phyloP scores from a whole-genome alignment of 352 stramenopile species.

The Globisporangium parvum region DNA sequence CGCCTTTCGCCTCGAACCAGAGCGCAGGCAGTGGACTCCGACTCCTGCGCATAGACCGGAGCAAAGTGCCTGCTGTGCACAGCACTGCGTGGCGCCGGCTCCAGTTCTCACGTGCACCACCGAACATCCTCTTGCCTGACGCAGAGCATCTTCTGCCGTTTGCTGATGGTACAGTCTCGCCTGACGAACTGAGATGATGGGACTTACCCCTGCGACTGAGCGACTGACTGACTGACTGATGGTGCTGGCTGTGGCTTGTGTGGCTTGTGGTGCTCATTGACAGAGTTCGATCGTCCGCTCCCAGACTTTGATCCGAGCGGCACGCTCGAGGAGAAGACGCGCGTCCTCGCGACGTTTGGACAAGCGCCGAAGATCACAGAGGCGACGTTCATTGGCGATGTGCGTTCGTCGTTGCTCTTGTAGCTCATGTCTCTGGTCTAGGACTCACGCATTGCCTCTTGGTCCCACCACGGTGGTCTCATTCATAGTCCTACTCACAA shows the following conservation, averaged over 20 bases:
- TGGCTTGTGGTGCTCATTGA: background rate
- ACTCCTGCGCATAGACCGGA: slow-evolving; percentile 2
- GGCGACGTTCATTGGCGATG: slow-evolving; percentile 31
- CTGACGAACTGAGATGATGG: background rate
- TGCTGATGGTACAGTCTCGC: slow-evolving; percentile 1
- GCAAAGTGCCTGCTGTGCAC: slow-evolving; percentile 15
- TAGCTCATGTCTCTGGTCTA: background rate
- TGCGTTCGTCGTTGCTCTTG: background rate
- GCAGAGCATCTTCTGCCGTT: slow-evolving; percentile 10
- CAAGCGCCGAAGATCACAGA: slow-evolving; percentile 18
- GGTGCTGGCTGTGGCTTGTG: too few relatives aligned
- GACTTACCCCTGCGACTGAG: background rate
- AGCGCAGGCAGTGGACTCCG: slow-evolving; percentile 1
- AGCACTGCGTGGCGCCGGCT: slow-evolving; percentile 22
- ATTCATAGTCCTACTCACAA: background rate
- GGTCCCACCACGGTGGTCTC: too few relatives aligned
- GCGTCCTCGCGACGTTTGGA: slow-evolving; percentile 26
- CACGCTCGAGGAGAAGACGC: slow-evolving; percentile 17
- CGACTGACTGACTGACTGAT: background rate
- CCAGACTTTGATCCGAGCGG: slow-evolving; percentile 31
- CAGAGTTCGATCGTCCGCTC: slow-evolving; percentile 32
- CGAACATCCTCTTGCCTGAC: slow-evolving; percentile 18
- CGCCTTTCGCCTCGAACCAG: too few relatives aligned
- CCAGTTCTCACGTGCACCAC: slow-evolving; percentile 13
- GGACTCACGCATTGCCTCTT: background rate